A percentile compares a stretch with the other conserved stretches of the same genome.
Evolutionary conservation across 352 stramenopile genomes (phyloP).

Genomic region (Globisporangium canariense): DNA sequence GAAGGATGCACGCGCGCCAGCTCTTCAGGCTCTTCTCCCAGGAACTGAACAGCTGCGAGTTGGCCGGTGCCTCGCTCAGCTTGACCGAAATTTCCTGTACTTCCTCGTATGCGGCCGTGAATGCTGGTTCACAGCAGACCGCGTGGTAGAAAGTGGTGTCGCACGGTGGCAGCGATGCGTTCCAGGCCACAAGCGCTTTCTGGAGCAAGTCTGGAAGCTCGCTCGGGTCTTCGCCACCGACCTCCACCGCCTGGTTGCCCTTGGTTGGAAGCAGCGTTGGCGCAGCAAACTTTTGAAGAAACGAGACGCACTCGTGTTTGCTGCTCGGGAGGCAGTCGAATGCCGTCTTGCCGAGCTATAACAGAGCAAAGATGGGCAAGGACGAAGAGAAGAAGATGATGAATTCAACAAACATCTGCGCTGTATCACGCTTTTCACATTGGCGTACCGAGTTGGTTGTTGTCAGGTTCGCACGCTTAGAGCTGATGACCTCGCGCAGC

Average conservation of each 20-base stretch:
- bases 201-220: slow-evolving; percentile 51
- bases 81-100: slow-evolving; percentile 57
- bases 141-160: slow-evolving; percentile 75
- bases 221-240: slow-evolving; percentile 62
- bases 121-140: slow-evolving; percentile 70
- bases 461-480: slow-evolving; percentile 61
- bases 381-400: neutral
- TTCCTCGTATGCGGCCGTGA: slow-evolving; percentile 52
- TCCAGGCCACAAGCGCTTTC: slow-evolving; percentile 49
- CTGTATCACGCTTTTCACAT: neutral
- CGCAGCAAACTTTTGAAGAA: slow-evolving; percentile 51
- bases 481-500: slow-evolving; percentile 52
- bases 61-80: slow-evolving; percentile 32
- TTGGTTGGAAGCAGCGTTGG: slow-evolving; percentile 16
- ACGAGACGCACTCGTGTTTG: slow-evolving; percentile 61
- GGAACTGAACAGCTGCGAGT: slow-evolving; percentile 28
- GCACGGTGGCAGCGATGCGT: slow-evolving; percentile 69
- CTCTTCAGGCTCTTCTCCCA: slow-evolving; percentile 54
- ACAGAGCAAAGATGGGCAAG: neutral
- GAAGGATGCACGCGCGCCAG: slow-evolving; percentile 63
- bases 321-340: slow-evolving; percentile 52
- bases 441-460: slow-evolving; percentile 55
- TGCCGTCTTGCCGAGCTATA: slow-evolving; percentile 58
- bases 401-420: neutral
- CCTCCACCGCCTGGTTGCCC: slow-evolving; percentile 16